Conservation (phyloP, 805 yeast genomes). For the Saturnispora halmiae region DNA sequence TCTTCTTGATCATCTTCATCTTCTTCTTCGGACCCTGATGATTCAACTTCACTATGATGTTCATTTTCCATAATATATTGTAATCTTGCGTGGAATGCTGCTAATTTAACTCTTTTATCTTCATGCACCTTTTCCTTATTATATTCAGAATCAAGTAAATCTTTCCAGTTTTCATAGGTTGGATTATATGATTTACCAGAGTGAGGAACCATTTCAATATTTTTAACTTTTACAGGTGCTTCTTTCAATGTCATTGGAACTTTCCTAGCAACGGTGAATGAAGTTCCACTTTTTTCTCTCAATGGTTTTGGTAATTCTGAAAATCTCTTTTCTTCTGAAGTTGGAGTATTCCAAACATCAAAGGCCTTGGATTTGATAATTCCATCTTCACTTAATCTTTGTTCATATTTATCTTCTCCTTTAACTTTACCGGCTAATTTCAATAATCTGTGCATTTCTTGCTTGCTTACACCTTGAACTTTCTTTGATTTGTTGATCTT, state of each 20-base stretch:
- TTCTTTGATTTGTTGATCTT: slow-evolving; percentile 29
- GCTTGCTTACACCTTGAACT: slow-evolving; percentile 54
- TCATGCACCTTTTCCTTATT: slow-evolving; percentile 58
- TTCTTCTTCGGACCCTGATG: slow-evolving; percentile 32
- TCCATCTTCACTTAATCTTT: slow-evolving; percentile 58
- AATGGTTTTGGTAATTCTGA: slow-evolving; percentile 33
- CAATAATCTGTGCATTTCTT: slow-evolving; percentile 57
- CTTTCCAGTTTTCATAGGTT: slow-evolving; percentile 71
- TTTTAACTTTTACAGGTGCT: slow-evolving; percentile 45
- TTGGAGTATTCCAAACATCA: slow-evolving; percentile 59
- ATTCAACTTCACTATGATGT: slow-evolving; percentile 48
- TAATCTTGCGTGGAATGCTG: slow-evolving; percentile 56
- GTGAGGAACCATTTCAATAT: slow-evolving; percentile 49
- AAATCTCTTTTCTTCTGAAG: slow-evolving; percentile 14
- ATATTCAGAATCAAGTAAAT: slow-evolving; percentile 58
- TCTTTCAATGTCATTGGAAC: slow-evolving; percentile 47
- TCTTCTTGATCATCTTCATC: slow-evolving; percentile 32
- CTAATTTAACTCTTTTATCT: slow-evolving; percentile 49
- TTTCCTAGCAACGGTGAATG: slow-evolving; percentile 44
- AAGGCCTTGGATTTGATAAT: slow-evolving; percentile 38
- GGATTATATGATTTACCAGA: slow-evolving; percentile 95
- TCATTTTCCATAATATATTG: slow-evolving; percentile 54
- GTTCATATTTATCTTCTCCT: slow-evolving; percentile 43
- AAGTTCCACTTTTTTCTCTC: slow-evolving; percentile 21
- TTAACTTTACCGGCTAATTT: slow-evolving; percentile 66